Evolutionary conservation across 495 filamentous ascomycete species (phyloP).

Genomic region (Hyphodiscus hymeniophilus): DNA sequence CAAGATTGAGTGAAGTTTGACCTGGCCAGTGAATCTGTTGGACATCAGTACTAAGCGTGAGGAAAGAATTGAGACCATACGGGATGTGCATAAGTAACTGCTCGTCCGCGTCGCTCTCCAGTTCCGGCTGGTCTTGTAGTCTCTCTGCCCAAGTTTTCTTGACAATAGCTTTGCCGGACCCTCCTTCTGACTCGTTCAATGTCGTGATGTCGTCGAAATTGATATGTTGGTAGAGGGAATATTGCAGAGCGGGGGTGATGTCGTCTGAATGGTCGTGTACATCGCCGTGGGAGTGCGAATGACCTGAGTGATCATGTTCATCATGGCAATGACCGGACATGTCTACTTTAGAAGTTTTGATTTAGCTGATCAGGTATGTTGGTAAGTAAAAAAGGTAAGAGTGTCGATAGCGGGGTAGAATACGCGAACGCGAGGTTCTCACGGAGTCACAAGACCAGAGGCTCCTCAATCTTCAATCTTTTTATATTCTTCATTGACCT

Average conservation of each 20-base stretch:
- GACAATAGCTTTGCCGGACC: slow-evolving; percentile 66
- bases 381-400: too few relatives aligned
- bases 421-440: background rate
- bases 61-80: slow-evolving; percentile 35
- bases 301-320: slow-evolving; percentile 24
- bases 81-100: slow-evolving; percentile 88
- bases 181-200: slow-evolving; percentile 65
- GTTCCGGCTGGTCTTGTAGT: slow-evolving; percentile 57
- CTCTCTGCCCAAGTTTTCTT: slow-evolving; percentile 86
- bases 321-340: slow-evolving; percentile 33
- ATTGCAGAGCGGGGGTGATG: slow-evolving; percentile 79
- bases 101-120: slow-evolving; percentile 83
- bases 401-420: slow-evolving; percentile 7
- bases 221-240: slow-evolving; percentile 82
- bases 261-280: slow-evolving; percentile 59
- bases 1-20: slow-evolving; percentile 84
- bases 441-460: too few relatives aligned
- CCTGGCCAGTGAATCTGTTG: slow-evolving; percentile 80
- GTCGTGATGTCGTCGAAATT: slow-evolving; percentile 80
- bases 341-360: background rate
- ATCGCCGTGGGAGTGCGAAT: slow-evolving; percentile 22
- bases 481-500: too few relatives aligned
- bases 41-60: background rate
- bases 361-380: too few relatives aligned
- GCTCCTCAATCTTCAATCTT: too few relatives aligned